Evolutionary conservation across 2,329 filamentous ascomycete genomes (phyloP).

Genomic region (Chrysosporium keratinophilum): DNA sequence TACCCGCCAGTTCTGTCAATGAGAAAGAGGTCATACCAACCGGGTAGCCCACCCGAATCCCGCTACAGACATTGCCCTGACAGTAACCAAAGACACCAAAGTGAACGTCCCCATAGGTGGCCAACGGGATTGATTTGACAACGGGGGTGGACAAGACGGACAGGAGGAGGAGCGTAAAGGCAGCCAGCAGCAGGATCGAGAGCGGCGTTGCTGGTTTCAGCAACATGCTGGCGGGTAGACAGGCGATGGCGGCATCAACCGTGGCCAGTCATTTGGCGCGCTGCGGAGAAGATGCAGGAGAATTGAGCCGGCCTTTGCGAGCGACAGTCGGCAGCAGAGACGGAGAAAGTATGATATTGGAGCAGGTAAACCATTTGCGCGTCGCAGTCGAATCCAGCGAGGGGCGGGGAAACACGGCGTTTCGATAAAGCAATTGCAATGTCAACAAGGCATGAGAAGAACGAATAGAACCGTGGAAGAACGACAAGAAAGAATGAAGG

Average conservation of each 20-base stretch:
- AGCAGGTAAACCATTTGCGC: not conserved
- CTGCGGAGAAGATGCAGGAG: not conserved
- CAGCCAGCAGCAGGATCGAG: slow-evolving; percentile 69
- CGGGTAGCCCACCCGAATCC: slow-evolving; percentile 73
- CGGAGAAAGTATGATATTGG: not conserved
- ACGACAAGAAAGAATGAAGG: not conserved
- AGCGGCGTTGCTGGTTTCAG: slow-evolving; percentile 87
- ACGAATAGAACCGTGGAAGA: too few species aligned
- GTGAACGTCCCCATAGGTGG: slow-evolving; percentile 61
- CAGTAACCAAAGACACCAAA: slow-evolving; percentile 95
- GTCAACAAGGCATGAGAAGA: not conserved
- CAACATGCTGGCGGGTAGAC: slow-evolving; percentile 45
- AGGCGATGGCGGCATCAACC: not conserved
- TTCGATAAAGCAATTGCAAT: not conserved
- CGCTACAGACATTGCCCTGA: slow-evolving; percentile 53
- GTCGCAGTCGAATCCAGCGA: too few species aligned
- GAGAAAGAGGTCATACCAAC: slow-evolving; percentile 50
- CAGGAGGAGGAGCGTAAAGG: slow-evolving; percentile 75
- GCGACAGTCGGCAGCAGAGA: not conserved
- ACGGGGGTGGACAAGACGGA: slow-evolving; percentile 87
- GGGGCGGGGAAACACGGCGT: too few species aligned
- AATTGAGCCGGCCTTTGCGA: not conserved
- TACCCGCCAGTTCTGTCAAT: not conserved
- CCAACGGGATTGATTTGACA: slow-evolving; percentile 73
- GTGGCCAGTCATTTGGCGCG: slow-evolving; percentile 1